Evolutionary conservation across 2,329 filamentous ascomycete genomes (phyloP), one percentile per base, ranked within the genome.

Genomic region (Cercospora sojina): DNA sequence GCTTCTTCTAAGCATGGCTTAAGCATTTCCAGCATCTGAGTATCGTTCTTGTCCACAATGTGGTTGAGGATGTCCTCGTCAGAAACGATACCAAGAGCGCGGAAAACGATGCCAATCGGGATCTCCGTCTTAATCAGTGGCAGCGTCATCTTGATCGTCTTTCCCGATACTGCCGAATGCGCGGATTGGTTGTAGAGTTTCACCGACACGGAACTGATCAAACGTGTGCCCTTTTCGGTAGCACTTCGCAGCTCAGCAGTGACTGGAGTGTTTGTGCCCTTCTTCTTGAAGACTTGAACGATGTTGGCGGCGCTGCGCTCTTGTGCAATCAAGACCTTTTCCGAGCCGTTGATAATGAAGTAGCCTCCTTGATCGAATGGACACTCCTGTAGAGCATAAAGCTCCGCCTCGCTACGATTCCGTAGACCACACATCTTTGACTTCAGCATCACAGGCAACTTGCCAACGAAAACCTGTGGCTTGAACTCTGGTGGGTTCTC

Each of bases 211-310:
- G 93, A 94, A 16, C 94, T 97, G 73, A 99, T 96, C 60, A 99
- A 87, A 29, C 96, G 87, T 0, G 94, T 97, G 13, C 96, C 95
- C 79, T 97, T 97, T 79, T 99, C 95, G 8, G 98, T 87, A 1
- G 96, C 94, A 79, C 93, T 97, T 80, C 95, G 88, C 74, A 99
- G 97, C 80, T 99, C 95, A 12, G 95, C 96, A 25, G 94, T 91
- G 79, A 95, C 97, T 1, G 93, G 93, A 69, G 92, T 96, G 9
- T 92, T 91, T 71, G 92, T 94, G n/a, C 93, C 92, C 73, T 94
- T 92, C 83, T 99, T 99, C 82, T 96, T 94, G 87, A 99, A 99
- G 29, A 99, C 94, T 80, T 99, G 95, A 5, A 99, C 95, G 66
- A 98, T 99, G 77, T 99, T 99, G 76, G 94, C 95, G 47, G 95